Evolutionary conservation across 257 asterid genomes (phyloP).

Genomic region (Fraxinus americana): DNA sequence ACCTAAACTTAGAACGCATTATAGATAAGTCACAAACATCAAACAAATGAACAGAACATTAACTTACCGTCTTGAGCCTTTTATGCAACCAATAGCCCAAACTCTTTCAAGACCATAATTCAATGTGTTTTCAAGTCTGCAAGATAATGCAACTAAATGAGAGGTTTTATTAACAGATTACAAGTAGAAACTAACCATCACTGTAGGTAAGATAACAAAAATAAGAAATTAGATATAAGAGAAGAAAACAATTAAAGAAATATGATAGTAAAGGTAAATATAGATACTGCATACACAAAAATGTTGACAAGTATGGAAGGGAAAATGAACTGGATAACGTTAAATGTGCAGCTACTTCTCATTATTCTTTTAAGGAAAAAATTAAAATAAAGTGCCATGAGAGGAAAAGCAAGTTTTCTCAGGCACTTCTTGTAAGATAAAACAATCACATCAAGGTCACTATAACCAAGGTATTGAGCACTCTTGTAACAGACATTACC

Average conservation of each 20-base stretch:
- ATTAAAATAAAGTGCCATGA: neutral
- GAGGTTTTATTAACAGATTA: slow-evolving; percentile 19
- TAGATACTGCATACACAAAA: neutral
- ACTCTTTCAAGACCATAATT: slow-evolving; percentile 99
- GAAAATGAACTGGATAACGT: neutral
- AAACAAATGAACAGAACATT: slow-evolving; percentile 14
- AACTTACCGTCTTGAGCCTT: slow-evolving; percentile 88
- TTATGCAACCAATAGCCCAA: slow-evolving; percentile 94
- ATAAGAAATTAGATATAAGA: neutral
- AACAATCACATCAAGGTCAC: slow-evolving; percentile 5
- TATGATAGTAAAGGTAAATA: neutral
- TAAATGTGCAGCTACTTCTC: neutral
- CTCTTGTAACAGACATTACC: slow-evolving; percentile 46
- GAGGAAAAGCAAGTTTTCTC: slow-evolving; percentile 2
- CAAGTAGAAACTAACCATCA: slow-evolving; percentile 16
- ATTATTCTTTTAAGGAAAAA: neutral
- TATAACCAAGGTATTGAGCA: slow-evolving; percentile 14
- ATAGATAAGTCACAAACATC: slow-evolving; percentile 19
- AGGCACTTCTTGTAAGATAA: slow-evolving; percentile 2
- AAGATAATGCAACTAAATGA: slow-evolving; percentile 30
- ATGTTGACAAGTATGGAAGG: neutral
- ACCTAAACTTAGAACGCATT: slow-evolving; percentile 15
- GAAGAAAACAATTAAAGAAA: neutral
- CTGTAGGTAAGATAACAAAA: slow-evolving; percentile 7
- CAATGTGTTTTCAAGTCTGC: slow-evolving; percentile 94